Base-by-base conservation (phyloP, 805 yeast genomes). In the Candida morakotiae region DNA sequence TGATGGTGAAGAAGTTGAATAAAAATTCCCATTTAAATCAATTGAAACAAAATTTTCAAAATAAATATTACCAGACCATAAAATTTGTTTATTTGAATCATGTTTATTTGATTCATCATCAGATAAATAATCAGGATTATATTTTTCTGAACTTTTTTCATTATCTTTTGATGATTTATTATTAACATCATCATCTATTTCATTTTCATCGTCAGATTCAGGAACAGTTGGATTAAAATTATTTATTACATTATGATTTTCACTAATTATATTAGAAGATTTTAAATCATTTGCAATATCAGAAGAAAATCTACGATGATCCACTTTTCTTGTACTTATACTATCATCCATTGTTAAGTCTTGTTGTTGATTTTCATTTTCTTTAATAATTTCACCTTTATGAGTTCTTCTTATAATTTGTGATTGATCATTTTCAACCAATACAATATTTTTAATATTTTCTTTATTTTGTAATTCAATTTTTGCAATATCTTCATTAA, bases 321-420 rank as follows among this genome's bases (percentile, higher is more conserved):
- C 71, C 13, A 66, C 60, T 28, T 56, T 56, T 30, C 57, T 51
- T 9, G 60, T 51, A 6, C 59, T 50, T 18, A 66, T 52, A 34
- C 46, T 47, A 14, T 47, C 49, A 31, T 59, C 62, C 23, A 49
- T 47, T 16, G 52, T 58, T 17, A 31, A 34, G 15, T 26, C 30
- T n/a, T 31, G 39, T 13, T 56, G 58, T 21, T 50, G 47, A 31
- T 56, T 56, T 35, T 55, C 52, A 24, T 52, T 47, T 21, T 48
- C 48, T 28, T 43, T 38, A 6, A 50, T 46, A 34, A 50, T 89
- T 43, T 88, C 95, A 18, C 96, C 96, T 56, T 83, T 85, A 55
- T 87, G 95, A 3, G 96, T 86, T 49, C 87, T 71, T 47, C 87
- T 71, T 46, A 86, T 77, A 31, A 80, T 71, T 13, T 87, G 87